Evolutionary conservation across 192 early-diverging fungal species (phyloP).

Genomic region (Coemansia sp.): DNA sequence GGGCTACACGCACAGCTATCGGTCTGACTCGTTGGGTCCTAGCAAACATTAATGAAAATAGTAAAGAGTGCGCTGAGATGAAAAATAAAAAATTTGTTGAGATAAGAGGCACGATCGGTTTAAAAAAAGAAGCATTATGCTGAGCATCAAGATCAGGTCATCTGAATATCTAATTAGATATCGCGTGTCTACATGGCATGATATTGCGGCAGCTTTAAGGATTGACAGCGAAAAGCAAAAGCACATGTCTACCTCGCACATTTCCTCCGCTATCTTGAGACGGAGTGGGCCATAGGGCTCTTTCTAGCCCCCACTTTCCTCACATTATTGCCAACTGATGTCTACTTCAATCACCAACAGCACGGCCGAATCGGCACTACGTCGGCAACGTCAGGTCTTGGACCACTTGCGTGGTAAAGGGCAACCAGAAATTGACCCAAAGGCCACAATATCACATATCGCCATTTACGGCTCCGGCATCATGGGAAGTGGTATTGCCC

Average conservation of each 20-base stretch:
- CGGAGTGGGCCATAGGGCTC: background rate
- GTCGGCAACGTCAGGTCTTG: constrained; percentile 18
- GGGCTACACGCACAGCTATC: background rate
- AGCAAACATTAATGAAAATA: constrained; percentile 8
- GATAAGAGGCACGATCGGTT: constrained; percentile 1
- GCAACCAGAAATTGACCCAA: background rate
- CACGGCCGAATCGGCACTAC: constrained; percentile 8
- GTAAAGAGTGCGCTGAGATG: background rate
- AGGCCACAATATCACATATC: constrained; percentile 63
- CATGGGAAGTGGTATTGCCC: constrained; percentile 83
- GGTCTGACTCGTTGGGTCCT: background rate
- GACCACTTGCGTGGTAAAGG: constrained; percentile 7
- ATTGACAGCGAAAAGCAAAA: background rate
- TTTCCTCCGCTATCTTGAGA: background rate
- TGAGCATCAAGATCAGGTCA: constrained; percentile 1
- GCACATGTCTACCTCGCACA: background rate
- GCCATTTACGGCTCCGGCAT: constrained; percentile 81
- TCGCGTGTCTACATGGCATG: background rate
- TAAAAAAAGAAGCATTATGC: background rate
- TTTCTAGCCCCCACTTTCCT: background rate
- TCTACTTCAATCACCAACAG: background rate
- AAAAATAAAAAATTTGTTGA: constrained; percentile 5
- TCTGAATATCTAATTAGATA: background rate
- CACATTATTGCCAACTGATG: background rate
- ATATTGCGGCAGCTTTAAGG: background rate